Evolutionary conservation across 2,329 filamentous ascomycete species (phyloP).

Genomic region (Biscogniauxia mediterranea): DNA sequence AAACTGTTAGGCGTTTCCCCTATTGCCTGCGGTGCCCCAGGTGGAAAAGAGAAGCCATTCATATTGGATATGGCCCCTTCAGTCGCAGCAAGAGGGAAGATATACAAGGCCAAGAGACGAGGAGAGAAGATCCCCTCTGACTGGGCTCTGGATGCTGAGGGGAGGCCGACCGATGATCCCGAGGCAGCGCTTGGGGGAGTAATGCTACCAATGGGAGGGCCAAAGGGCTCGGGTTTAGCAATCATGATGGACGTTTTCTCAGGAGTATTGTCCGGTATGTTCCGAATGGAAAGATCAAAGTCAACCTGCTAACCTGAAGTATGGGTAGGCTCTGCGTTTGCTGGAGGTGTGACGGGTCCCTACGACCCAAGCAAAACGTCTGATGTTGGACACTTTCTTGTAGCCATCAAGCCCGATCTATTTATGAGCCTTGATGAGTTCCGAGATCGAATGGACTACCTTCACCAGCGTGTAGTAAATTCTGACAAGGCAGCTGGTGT

Average conservation of each 20-base stretch:
- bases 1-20: constrained; percentile 74
- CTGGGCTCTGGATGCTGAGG: constrained; percentile 75
- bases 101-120: constrained; percentile 66
- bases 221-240: constrained; percentile 73
- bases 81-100: constrained; percentile 69
- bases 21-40: constrained; percentile 74
- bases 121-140: constrained; percentile 68
- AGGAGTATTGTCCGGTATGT: constrained; percentile 60
- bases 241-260: constrained; percentile 93
- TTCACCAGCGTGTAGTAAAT: constrained; percentile 53
- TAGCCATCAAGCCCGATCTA: constrained; percentile 71
- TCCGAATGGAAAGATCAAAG: neutral
- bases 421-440: constrained; percentile 73
- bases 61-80: constrained; percentile 75
- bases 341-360: constrained; percentile 71
- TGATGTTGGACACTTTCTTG: constrained; percentile 72
- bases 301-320: constrained; percentile 1
- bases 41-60: constrained; percentile 57
- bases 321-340: constrained; percentile 71
- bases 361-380: constrained; percentile 69
- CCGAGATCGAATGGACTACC: constrained; percentile 55
- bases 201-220: constrained; percentile 84
- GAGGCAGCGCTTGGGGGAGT: constrained; percentile 69
- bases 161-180: constrained; percentile 69
- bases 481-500: constrained; percentile 55